Evolutionary conservation across 768 basidiomycete species (phyloP).

Genomic region (Serpula lacrymans): DNA sequence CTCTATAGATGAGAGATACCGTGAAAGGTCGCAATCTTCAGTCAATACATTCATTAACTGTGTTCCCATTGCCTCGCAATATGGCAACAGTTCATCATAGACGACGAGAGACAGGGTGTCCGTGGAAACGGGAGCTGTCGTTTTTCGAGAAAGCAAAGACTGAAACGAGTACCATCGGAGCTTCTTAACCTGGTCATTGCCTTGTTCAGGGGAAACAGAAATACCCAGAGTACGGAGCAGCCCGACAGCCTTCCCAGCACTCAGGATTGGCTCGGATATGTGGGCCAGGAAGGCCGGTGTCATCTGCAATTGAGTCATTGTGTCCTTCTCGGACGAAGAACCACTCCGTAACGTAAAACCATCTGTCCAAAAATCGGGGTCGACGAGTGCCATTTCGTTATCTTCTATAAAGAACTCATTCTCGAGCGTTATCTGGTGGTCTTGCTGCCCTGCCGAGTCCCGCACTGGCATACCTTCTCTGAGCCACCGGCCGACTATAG

Average conservation of each 20-base stretch:
- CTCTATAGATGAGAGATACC: slow-evolving; percentile 62
- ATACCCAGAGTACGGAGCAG: slow-evolving; percentile 57
- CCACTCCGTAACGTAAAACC: slow-evolving; percentile 59
- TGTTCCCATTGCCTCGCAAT: slow-evolving; percentile 49
- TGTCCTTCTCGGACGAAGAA: slow-evolving; percentile 22
- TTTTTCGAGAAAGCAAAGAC: slow-evolving; percentile 33
- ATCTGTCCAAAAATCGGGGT: slow-evolving; percentile 79
- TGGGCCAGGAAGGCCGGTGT: slow-evolving; percentile 64
- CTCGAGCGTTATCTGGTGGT: no score
- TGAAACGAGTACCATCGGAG: slow-evolving; percentile 42
- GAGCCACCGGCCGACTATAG: slow-evolving; percentile 69
- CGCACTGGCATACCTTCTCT: slow-evolving; percentile 63
- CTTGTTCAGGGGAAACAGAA: slow-evolving; percentile 14
- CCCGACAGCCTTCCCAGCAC: slow-evolving; percentile 75
- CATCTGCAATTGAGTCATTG: slow-evolving; percentile 13
- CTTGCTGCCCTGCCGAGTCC: slow-evolving; percentile 16
- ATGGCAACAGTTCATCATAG: slow-evolving; percentile 59
- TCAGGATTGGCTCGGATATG: slow-evolving; percentile 55
- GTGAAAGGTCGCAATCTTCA: slow-evolving; percentile 63
- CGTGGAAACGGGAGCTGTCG: slow-evolving; percentile 43
- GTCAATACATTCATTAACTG: slow-evolving; percentile 55
- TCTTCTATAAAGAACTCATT: slow-evolving; percentile 83
- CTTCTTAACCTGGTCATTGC: slow-evolving; percentile 25
- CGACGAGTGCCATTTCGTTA: slow-evolving; percentile 58
- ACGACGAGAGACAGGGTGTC: slow-evolving; percentile 60